Percentiles rank a stretch among this genome's conserved stretches.
These are phyloP conservation scores for Williopsis jadinii DNA, from an alignment of 1,139 yeast genomes.

Conservation along the genomic window DNA sequence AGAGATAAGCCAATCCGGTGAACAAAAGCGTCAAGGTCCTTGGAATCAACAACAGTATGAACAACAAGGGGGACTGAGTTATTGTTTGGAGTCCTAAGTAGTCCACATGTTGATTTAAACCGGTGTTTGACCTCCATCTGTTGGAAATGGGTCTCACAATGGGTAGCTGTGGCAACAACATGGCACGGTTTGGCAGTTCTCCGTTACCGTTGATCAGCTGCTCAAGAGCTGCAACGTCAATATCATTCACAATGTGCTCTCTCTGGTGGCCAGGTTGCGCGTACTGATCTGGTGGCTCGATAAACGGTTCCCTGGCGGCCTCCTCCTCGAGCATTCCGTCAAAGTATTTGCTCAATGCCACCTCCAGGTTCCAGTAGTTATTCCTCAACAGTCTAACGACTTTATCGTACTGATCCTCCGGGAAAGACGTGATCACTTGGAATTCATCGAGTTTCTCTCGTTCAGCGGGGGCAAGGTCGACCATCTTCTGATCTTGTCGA, in stretches of 20 bases:
- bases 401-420: conserved; percentile 27
- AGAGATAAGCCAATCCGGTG: conserved; percentile 7
- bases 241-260: not conserved
- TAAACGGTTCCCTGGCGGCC: conserved; percentile 15
- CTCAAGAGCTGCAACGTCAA: not conserved
- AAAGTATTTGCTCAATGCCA: conserved; percentile 31
- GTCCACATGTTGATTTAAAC: conserved; percentile 2
- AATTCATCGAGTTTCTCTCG: conserved; percentile 32
- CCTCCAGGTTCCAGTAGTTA: conserved; percentile 33
- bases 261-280: conserved; percentile 5
- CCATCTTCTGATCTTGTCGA: not conserved
- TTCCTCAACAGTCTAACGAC: conserved; percentile 27
- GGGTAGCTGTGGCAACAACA: conserved; percentile 21
- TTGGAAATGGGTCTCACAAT: conserved; percentile 26
- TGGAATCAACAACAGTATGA: conserved; percentile 18
- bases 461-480: conserved; percentile 28
- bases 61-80: conserved; percentile 16
- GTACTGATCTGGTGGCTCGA: conserved; percentile 3
- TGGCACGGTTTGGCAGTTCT: not conserved
- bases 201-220: not conserved
- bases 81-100: conserved; percentile 9
- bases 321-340: conserved; percentile 27
- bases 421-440: conserved; percentile 30
- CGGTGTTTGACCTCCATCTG: conserved; percentile 13
- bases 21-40: conserved; percentile 18